Percentiles rank a stretch among this genome's conserved stretches.
These are phyloP conservation scores for Fusarium brevicatenulatum DNA, from an alignment of 2,329 filamentous ascomycete species.

Conservation along the genomic window DNA sequence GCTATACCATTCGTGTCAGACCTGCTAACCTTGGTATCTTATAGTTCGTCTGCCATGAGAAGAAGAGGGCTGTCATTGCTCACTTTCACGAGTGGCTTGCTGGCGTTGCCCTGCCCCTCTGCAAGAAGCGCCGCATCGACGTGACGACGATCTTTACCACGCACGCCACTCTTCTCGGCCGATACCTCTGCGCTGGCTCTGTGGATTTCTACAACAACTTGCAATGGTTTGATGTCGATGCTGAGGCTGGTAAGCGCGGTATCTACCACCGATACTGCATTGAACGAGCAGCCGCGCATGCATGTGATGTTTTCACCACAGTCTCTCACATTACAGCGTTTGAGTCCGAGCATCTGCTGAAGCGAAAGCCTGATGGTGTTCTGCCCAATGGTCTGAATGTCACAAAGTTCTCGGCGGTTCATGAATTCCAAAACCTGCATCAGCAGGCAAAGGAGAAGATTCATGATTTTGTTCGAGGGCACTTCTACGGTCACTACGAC, in stretches of 20 bases:
- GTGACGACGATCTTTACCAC: conserved; percentile 99
- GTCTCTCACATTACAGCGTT: conserved; percentile 99
- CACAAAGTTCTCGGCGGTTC: conserved; percentile 94
- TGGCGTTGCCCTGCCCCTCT: conserved; percentile 89
- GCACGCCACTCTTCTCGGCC: conserved; percentile 92
- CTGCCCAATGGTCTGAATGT: conserved; percentile 97
- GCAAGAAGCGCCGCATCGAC: conserved; percentile 94
- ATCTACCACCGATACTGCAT: conserved; percentile 99
- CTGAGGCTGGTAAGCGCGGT: conserved; percentile 95
- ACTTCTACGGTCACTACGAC: conserved; percentile 98
- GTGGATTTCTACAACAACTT: conserved; percentile 99
- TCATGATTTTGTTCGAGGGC: conserved; percentile 95
- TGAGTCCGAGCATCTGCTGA: conserved; percentile 96
- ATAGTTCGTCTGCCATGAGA: conserved; percentile 93
- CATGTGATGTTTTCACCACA: conserved; percentile 96
- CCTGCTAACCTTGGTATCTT: conserved; percentile 27
- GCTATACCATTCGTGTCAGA: conserved; percentile 1
- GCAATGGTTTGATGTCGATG: conserved; percentile 95
- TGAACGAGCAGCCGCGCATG: conserved; percentile 90
- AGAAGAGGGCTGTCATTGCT: conserved; percentile 89
- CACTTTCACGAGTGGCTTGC: conserved; percentile 99
- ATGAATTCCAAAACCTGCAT: conserved; percentile 99
- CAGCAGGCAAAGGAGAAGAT: conserved; percentile 98
- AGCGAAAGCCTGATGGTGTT: conserved; percentile 97
- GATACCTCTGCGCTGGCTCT: conserved; percentile 95